Evolutionary conservation across 1,284 basidiomycete species (phyloP).

Genomic region (Sporisorium graminicola): DNA sequence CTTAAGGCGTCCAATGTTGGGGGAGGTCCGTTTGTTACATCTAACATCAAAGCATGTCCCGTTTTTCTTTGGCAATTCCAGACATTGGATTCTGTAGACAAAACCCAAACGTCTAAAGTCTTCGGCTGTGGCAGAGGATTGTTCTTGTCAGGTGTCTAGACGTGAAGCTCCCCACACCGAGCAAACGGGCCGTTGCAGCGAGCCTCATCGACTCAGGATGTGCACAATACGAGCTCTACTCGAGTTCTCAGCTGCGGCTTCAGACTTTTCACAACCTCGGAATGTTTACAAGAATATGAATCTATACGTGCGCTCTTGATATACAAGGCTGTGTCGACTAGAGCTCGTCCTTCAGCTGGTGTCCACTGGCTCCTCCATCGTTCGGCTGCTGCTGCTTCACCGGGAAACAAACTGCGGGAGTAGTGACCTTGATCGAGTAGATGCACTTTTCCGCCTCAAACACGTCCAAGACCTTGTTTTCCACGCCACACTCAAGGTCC

Average conservation of each 20-base stretch:
- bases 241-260: not conserved
- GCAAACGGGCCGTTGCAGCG: too few species aligned
- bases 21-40: too few species aligned
- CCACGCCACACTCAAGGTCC: constrained; percentile 83
- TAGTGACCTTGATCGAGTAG: constrained; percentile 87
- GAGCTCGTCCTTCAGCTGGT: constrained; percentile 33
- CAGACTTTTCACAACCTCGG: too few species aligned
- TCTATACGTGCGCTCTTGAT: not conserved
- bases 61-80: not conserved
- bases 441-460: constrained; percentile 94
- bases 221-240: too few species aligned
- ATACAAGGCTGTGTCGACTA: not conserved
- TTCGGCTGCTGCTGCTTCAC: constrained; percentile 1
- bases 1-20: too few species aligned
- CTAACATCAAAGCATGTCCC: not conserved
- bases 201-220: too few species aligned
- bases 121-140: too few species aligned
- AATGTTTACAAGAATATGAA: not conserved
- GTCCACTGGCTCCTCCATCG: not conserved
- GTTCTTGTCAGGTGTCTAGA: too few species aligned
- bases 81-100: too few species aligned
- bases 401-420: constrained; percentile 84
- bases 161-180: too few species aligned
- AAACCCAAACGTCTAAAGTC: too few species aligned
- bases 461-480: constrained; percentile 85